Evolutionary conservation across 164 flowering plant genomes (phyloP).

Genomic region (Saururus chinensis): DNA sequence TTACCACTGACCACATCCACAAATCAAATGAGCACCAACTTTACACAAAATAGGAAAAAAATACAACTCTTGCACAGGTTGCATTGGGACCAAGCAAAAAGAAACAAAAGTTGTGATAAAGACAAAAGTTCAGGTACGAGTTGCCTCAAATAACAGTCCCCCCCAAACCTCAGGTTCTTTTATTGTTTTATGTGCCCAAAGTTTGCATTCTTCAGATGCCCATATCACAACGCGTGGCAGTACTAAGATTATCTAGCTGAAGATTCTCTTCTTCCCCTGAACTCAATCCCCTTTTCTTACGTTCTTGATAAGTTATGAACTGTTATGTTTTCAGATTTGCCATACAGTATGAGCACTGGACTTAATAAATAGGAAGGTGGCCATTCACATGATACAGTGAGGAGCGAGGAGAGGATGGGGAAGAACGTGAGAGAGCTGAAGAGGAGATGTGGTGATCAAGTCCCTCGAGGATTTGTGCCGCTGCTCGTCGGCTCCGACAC

Average conservation of each 20-base stretch:
- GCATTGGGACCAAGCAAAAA: background rate
- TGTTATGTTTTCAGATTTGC: background rate
- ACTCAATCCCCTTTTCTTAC: background rate
- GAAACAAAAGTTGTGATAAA: background rate
- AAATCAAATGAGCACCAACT: background rate
- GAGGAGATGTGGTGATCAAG: background rate
- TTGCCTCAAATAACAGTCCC: background rate
- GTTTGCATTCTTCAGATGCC: background rate
- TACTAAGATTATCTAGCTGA: background rate
- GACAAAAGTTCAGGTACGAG: background rate
- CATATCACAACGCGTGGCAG: background rate
- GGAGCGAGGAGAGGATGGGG: background rate
- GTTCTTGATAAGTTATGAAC: background rate
- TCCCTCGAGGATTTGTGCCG: constrained; percentile 20
- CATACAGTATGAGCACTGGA: background rate
- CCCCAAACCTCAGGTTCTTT: background rate
- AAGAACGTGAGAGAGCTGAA: constrained; percentile 1
- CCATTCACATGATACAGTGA: background rate
- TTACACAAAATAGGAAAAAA: background rate
- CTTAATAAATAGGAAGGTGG: background rate
- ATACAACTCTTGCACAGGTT: background rate
- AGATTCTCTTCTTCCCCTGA: background rate
- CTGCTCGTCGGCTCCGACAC: constrained; percentile 17
- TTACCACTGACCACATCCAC: background rate
- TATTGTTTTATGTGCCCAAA: background rate